Conservation (phyloP, 257 asterid species). For the Penstemon eatonii region DNA sequence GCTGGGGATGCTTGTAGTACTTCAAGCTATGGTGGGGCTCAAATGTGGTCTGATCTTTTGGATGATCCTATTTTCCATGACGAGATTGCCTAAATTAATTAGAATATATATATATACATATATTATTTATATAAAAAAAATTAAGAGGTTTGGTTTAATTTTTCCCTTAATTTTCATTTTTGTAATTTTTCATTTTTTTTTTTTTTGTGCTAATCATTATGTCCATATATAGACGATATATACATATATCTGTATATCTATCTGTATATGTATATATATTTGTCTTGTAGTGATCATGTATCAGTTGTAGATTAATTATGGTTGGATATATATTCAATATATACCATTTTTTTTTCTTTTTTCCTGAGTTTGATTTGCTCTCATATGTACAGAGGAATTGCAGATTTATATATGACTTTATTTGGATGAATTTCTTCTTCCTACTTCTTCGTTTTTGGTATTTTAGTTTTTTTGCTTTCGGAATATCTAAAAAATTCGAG, state of each 20-base stretch:
- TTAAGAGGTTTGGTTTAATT: slow-evolving; percentile 29
- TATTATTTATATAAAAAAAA: background rate
- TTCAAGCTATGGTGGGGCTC: slow-evolving; percentile 56
- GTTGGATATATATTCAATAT: no score
- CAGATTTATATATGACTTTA: background rate
- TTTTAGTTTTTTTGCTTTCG: no score
- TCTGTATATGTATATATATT: no score
- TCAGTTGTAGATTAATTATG: no score
- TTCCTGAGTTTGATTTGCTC: slow-evolving; percentile 22
- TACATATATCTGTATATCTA: background rate
- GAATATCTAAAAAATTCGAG: no score
- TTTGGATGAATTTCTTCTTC: background rate
- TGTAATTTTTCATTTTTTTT: slow-evolving; percentile 4
- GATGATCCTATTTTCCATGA: slow-evolving; percentile 61
- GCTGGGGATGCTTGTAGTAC: slow-evolving; percentile 46
- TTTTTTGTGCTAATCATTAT: background rate
- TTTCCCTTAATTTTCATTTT: slow-evolving; percentile 21
- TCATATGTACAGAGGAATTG: slow-evolving; percentile 25
- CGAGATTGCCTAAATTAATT: slow-evolving; percentile 40
- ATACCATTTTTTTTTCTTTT: no score
- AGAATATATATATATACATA: background rate
- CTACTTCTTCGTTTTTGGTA: no score
- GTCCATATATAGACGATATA: slow-evolving; percentile 18
- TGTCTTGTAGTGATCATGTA: no score
- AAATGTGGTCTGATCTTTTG: slow-evolving; percentile 70